Percentiles rank a stretch among this genome's conserved stretches.
Evolutionary conservation across 208 protist species (phyloP).

Genomic region (Herpetomonas samuelpessoai): DNA sequence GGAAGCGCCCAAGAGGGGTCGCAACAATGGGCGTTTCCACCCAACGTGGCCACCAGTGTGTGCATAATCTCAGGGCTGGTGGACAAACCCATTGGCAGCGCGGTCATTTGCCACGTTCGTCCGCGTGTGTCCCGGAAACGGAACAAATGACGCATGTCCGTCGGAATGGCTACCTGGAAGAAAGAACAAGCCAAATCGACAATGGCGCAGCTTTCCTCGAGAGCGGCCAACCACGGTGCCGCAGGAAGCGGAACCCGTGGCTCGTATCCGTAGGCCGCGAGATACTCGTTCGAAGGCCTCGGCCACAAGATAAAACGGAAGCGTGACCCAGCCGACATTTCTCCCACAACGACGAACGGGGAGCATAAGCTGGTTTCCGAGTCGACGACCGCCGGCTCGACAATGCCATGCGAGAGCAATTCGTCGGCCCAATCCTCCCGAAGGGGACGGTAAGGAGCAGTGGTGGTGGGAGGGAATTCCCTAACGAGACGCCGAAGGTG

Average conservation of each 20-base stretch:
- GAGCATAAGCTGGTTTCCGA: too few relatives aligned
- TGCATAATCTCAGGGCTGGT: slow-evolving; percentile 17
- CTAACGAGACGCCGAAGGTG: too few relatives aligned
- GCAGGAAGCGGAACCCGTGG: slow-evolving; percentile 5
- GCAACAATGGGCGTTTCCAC: neutral
- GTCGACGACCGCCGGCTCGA: too few relatives aligned
- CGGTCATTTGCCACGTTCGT: slow-evolving; percentile 10
- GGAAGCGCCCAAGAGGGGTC: neutral
- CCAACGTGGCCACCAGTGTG: slow-evolving; percentile 5
- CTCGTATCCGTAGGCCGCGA: slow-evolving; percentile 4
- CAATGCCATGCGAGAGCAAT: too few relatives aligned
- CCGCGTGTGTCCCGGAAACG: slow-evolving; percentile 6
- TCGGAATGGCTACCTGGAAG: slow-evolving; percentile 8
- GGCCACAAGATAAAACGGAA: slow-evolving; percentile 15
- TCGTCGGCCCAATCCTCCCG: too few relatives aligned
- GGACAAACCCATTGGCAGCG: slow-evolving; percentile 9
- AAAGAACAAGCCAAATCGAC: slow-evolving; percentile 17
- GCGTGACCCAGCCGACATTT: slow-evolving; percentile 1
- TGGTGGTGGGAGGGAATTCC: too few relatives aligned
- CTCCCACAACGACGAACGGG: slow-evolving; percentile 4
- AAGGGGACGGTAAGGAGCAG: too few relatives aligned
- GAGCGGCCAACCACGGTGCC: slow-evolving; percentile 9
- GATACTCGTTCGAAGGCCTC: slow-evolving; percentile 7
- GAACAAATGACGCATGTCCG: slow-evolving; percentile 3
- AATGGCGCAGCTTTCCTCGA: neutral